Base-by-base conservation (phyloP, 1,284 basidiomycete species). In the Tilletiopsis washingtonensis region DNA sequence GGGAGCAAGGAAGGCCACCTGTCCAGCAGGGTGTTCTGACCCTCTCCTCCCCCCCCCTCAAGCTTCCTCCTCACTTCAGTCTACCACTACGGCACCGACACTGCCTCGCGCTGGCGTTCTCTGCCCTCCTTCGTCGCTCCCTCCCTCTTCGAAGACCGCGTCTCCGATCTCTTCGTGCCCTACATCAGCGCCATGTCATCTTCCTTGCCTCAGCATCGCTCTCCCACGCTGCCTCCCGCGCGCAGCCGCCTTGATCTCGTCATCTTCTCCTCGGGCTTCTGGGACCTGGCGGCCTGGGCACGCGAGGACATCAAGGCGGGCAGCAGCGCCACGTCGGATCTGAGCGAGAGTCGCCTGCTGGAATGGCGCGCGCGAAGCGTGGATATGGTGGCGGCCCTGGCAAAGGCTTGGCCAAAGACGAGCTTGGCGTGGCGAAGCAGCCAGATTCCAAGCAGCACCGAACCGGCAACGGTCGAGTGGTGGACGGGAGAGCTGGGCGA, bases 251-350 rank as follows among this genome's bases (percentile, higher is more conserved):
- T 74, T 6, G 75, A 75, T 51, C 59, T 74, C 38, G 61, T 74
- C 55, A 56, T 75, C 37, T 62, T 75, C 47, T 61, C 69, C 24
- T 70, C 67, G 5, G 69, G 71, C 6, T 53, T 69, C 32, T 76
- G 71, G 69, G 75, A 76, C 46, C 55, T 76, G 36, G 75, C 74
- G 0, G 55, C 64, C 15, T 76, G 71, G 66, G 73, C 75, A 4
- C 57, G 64, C 42, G 59, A 73, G 49, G 75, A 76, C 45, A 54
- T 66, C 12, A 60, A 56, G 4, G 62, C 54, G 4, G 53, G 59
- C 20, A 48, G 55, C 7, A 59, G 58, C 15, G 54, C 72, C 27
- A 47, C 59, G 15, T 56, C 60, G 40, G 64, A 66, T n/a, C 57
- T 76, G 1, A 48, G 56, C 2, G 62, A 66, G 29, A 66, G 72